Evolutionary conservation across 495 filamentous ascomycete species (phyloP), one percentile per base, ranked within the genome.

Genomic region (Penicillium maclennaniae): DNA sequence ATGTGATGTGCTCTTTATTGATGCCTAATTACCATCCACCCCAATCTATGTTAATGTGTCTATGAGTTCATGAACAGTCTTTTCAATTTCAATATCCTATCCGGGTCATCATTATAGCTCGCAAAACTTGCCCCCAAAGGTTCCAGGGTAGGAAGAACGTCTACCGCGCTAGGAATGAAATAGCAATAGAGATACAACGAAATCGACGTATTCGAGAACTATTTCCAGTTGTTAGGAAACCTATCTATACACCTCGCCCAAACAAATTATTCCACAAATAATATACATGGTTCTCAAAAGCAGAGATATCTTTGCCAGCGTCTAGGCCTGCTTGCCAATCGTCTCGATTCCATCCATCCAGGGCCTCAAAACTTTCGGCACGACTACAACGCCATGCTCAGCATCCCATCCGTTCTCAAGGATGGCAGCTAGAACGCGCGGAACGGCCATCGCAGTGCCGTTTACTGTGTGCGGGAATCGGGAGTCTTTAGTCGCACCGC

Each of bases 351-450:
- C 88, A 62, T 85, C 83, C 89, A 96, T 95, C 81, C 82, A 96
- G 34, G 80, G 82, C 62, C 87, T 71, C 70, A 97, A 65, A 28
- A 83, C 83, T 69, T 90, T 81, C 6, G 92, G 92, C 6, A 97
- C 69, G n/a, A 96, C 87, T 21, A 72, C 71, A 5, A 78, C 73
- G 52, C 72, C 75, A 41, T 74, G 78, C 4, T 71, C 51, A 58
- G 89, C 84, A 63, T 88, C 79, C 89, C 91, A 97, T 4, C 91
- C 87, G 63, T 95, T 90, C 78, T 98, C 93, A 68, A 98, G 65
- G n/a, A 98, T 75, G 8, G 91, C 91, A 20, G 93, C 91, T 56
- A 98, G 57, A 17, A 98, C 87, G 31, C 93, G 76, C 16, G 93
- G 95, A 16, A 97, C 86, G 2, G 93, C 93, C 67, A 97, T 71